Conservation (phyloP, 306 rosid species). For the Prinsepia uniflora region DNA sequence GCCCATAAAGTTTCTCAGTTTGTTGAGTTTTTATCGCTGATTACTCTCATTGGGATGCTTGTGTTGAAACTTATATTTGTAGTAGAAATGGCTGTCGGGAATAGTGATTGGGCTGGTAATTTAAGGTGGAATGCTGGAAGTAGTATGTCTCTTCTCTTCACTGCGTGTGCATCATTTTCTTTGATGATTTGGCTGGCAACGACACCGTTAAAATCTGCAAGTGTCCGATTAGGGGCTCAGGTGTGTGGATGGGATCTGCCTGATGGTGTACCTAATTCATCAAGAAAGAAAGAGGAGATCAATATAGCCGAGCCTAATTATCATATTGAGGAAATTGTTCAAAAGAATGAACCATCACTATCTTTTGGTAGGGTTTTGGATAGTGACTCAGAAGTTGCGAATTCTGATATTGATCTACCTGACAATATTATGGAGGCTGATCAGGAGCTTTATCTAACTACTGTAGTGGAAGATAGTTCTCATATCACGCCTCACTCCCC, state of each 20-base stretch:
- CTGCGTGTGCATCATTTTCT: slow-evolving; percentile 56
- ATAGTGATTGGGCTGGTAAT: slow-evolving; percentile 76
- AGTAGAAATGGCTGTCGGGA: slow-evolving; percentile 84
- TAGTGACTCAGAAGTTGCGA: slow-evolving; percentile 37
- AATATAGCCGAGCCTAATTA: slow-evolving; percentile 37
- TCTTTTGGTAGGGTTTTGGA: slow-evolving; percentile 32
- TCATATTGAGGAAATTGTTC: slow-evolving; percentile 38
- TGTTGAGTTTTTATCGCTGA: slow-evolving; percentile 58
- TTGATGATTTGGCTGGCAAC: slow-evolving; percentile 83
- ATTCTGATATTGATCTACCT: slow-evolving; percentile 43
- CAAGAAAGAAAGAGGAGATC: slow-evolving; percentile 26
- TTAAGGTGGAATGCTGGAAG: slow-evolving; percentile 68
- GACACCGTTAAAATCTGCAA: slow-evolving; percentile 79
- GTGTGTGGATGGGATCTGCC: slow-evolving; percentile 47
- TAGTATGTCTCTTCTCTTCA: slow-evolving; percentile 50
- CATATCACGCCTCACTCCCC: slow-evolving; percentile 29
- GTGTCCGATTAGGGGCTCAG: slow-evolving; percentile 46
- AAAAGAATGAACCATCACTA: slow-evolving; percentile 35
- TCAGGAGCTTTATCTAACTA: slow-evolving; percentile 33
- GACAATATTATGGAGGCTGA: slow-evolving; percentile 54
- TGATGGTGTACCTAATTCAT: slow-evolving; percentile 29
- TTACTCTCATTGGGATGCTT: slow-evolving; percentile 73
- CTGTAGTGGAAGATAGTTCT: slow-evolving; percentile 44
- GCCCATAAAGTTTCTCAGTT: slow-evolving; percentile 64
- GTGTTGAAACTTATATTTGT: slow-evolving; percentile 72